Evolutionary conservation across 441 rosid species (phyloP).

Genomic region (Macaranga tanarius): DNA sequence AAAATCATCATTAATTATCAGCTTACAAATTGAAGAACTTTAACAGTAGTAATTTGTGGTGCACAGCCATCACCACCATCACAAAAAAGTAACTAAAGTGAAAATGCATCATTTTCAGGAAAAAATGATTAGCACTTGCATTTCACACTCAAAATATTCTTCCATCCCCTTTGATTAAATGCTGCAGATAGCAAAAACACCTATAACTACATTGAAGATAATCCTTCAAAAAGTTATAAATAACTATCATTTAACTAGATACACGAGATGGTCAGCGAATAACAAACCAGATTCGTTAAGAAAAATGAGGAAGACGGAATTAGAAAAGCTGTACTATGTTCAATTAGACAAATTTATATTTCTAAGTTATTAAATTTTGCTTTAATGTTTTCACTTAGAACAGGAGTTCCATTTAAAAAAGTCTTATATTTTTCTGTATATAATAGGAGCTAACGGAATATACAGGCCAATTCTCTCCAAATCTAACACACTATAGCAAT

Average conservation of each 20-base stretch:
- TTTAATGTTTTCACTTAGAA: background rate
- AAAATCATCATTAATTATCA: too few relatives aligned
- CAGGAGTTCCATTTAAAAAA: background rate
- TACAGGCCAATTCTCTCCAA: background rate
- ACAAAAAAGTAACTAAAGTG: too few relatives aligned
- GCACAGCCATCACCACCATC: too few relatives aligned
- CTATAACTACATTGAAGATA: background rate
- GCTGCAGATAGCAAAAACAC: background rate
- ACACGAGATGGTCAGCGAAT: background rate
- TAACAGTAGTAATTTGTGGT: too few relatives aligned
- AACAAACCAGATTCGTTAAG: background rate
- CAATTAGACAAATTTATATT: background rate
- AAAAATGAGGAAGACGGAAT: background rate
- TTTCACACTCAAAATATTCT: background rate
- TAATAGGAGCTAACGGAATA: background rate
- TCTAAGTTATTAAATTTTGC: background rate
- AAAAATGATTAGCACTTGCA: background rate
- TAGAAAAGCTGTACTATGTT: background rate
- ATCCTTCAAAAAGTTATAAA: background rate
- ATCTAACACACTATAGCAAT: background rate
- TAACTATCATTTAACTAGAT: background rate
- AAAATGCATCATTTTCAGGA: conserved; percentile 1
- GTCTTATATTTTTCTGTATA: background rate
- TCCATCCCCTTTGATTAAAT: background rate
- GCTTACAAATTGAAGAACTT: too few relatives aligned